phyloP scores from a whole-genome alignment of 345 rosid species.

The Eucalyptus cloeziana region DNA sequence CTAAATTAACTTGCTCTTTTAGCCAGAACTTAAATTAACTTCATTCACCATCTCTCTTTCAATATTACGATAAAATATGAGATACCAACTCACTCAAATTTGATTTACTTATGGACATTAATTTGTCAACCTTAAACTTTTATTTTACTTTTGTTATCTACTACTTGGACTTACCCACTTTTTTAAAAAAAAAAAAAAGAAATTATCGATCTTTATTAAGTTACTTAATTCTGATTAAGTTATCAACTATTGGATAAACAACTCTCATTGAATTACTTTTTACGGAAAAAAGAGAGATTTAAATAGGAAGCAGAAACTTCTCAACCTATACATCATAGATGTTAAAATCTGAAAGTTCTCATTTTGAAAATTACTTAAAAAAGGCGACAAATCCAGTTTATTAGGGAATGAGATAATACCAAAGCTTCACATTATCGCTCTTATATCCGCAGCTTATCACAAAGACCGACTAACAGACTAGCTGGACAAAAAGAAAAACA shows the following conservation, averaged over 20 bases:
- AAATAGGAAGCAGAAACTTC: neutral
- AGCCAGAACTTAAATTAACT: too few relatives aligned
- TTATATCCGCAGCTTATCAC: neutral
- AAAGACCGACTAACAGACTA: neutral
- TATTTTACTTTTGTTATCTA: neutral
- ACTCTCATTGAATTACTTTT: neutral
- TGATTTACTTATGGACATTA: neutral
- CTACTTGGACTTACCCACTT: neutral
- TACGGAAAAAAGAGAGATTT: neutral
- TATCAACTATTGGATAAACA: neutral
- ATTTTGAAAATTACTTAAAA: neutral
- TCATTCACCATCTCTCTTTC: neutral
- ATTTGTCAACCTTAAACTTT: too few relatives aligned
- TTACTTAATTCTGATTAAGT: neutral
- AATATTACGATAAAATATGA: too few relatives aligned
- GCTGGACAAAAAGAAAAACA: neutral
- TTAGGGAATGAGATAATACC: neutral
- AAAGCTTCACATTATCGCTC: neutral
- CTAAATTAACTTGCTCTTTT: neutral
- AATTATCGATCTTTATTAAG: neutral
- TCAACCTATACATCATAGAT: neutral
- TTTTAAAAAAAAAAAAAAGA: too few relatives aligned
- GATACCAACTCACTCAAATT: neutral
- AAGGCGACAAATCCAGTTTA: neutral
- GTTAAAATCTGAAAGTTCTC: neutral